These are phyloP conservation scores for Yarrowia keelungensis DNA, from an alignment of 805 yeast species.

Conservation along the genomic window DNA sequence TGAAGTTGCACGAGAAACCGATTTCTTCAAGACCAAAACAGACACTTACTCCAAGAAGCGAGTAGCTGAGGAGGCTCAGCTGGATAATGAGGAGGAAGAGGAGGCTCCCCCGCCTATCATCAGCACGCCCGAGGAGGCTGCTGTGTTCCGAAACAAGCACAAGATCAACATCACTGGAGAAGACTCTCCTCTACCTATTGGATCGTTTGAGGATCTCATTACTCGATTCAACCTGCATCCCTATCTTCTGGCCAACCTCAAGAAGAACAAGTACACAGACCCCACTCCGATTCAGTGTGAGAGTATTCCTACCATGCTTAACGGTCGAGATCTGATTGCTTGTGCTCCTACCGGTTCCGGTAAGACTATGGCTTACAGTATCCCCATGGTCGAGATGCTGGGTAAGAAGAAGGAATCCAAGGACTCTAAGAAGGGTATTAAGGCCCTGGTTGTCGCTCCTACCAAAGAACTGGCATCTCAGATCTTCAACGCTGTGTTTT, in stretches of 20 bases:
- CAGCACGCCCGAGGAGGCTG: constrained; percentile 64
- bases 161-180: constrained; percentile 78
- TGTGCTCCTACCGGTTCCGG: constrained; percentile 99
- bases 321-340: constrained; percentile 79
- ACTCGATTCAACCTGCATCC: constrained; percentile 70
- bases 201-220: constrained; percentile 82
- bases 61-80: constrained; percentile 40
- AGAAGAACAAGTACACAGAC: constrained; percentile 72
- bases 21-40: constrained; percentile 73
- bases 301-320: constrained; percentile 76
- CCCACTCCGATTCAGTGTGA: constrained; percentile 96
- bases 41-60: constrained; percentile 50
- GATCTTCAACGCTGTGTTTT: constrained; percentile 71
- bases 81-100: constrained; percentile 37
- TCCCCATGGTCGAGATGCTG: constrained; percentile 75
- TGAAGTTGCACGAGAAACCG: constrained; percentile 74
- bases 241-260: constrained; percentile 65
- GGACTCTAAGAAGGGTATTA: constrained; percentile 56
- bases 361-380: constrained; percentile 87
- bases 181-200: constrained; percentile 90
- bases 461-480: constrained; percentile 94
- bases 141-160: constrained; percentile 62
- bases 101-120: constrained; percentile 56
- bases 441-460: constrained; percentile 87
- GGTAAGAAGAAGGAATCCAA: constrained; percentile 43